Evolutionary conservation across 2,329 filamentous ascomycete species (phyloP), one percentile per base, ranked within the genome.

Genomic region (Ceratocystiopsis brevicomis): DNA sequence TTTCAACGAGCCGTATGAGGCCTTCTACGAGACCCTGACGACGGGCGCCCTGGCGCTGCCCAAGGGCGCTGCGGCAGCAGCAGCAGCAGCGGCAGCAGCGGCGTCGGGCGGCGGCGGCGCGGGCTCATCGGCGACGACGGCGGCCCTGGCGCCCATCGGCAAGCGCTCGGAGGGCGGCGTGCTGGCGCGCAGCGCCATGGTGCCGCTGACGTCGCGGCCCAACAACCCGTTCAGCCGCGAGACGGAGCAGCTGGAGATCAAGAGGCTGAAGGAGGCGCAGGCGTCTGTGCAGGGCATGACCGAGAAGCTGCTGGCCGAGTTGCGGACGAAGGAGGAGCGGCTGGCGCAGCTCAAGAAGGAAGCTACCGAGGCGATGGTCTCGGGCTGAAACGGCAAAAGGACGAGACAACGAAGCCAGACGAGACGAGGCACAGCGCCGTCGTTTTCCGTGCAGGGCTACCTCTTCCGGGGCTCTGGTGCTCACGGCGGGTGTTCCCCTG

Each of bases 1-100:
- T 41, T 98, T 98, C 69, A 96, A 94, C 62, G 90, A 98, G 60
- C 90, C 90, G 0, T 90, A 86, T 53, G 84, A 94, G 59, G 75
- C 81, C 39, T 88, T 98, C 56, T 95, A 84, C 61, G 84, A 93
- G 49, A 68, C 84, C 25, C 67, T 98, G 48, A 96, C 86, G 2
- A 69, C 71, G 6, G 83, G 83, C 47, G 74, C 77, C 21, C 73
- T 68, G 61, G 49, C 65, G 55, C 55, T 59, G 49, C 48, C 57
- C 40, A 48, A 49, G 43, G 39, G 42, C 13, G 69, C 44, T 72
- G 70, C 17, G 50, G 46, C 15, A 52, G 54, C 39, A 59, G 52
- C 59, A 65, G 59, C 18, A 59, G 68, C 58, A 66, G 64, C 21
- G 68, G 67, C 52, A 57, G 57, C 65, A 49, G 12, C 40, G 11